phyloP scores from a whole-genome alignment of 257 asterid genomes.

The Fraxinus anomala region DNA sequence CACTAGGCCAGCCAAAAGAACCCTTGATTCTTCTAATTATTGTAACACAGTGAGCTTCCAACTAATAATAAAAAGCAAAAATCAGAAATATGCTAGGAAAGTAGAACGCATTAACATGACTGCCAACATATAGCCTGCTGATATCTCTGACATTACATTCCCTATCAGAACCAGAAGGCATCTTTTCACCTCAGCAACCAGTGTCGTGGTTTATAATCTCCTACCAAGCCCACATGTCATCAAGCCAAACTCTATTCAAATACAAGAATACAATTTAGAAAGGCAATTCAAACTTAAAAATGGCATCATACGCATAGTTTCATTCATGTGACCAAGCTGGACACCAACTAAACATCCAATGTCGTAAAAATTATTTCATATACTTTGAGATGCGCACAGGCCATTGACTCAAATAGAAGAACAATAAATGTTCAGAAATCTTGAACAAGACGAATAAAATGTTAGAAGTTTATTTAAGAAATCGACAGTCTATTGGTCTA shows the following conservation, averaged over 20 bases:
- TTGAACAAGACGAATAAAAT: conserved; percentile 13
- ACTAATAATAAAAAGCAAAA: conserved; percentile 39
- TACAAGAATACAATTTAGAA: not conserved
- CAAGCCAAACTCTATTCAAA: not conserved
- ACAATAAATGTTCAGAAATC: conserved; percentile 12
- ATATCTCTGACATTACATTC: not conserved
- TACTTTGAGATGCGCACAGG: not conserved
- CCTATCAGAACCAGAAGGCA: not conserved
- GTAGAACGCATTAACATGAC: not conserved
- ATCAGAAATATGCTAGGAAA: conserved; percentile 13
- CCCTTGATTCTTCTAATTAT: conserved; percentile 61
- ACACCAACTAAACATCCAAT: not conserved
- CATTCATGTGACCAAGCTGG: not conserved
- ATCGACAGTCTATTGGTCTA: not conserved
- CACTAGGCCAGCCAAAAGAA: conserved; percentile 73
- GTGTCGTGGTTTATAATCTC: not conserved
- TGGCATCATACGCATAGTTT: not conserved
- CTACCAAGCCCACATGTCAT: not conserved
- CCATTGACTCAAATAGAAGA: not conserved
- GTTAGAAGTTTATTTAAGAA: not conserved
- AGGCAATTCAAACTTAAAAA: not conserved
- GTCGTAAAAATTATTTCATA: not conserved
- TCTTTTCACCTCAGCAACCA: conserved; percentile 1
- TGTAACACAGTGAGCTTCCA: conserved; percentile 57
- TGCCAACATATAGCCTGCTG: not conserved